Evolutionary conservation across 2,329 filamentous ascomycete genomes (phyloP), one percentile per base, ranked within the genome.

Genomic region (Grosmannia clavigera): DNA sequence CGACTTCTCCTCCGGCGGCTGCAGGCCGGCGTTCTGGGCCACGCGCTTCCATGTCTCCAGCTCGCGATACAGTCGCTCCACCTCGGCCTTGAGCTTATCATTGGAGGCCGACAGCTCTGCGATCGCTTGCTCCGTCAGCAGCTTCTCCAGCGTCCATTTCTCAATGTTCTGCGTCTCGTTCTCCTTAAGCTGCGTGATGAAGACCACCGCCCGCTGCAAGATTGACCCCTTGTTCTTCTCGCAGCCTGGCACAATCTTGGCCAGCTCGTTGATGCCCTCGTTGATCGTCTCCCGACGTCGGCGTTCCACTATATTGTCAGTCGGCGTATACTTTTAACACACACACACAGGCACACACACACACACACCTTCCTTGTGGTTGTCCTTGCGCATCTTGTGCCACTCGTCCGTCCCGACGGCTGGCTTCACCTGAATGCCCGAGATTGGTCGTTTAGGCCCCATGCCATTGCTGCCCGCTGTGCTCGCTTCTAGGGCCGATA

Each of bases 181-280:
- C 71, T 96, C 91, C 71, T 94, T 95, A 48, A 99, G 81, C 69
- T 96, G 91, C 12, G 85, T 88, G 70, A 99, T 97, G 76, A 96
- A 97, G 64, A 90, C 86, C 11, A 96, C 92, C 0, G 94, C 91
- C 40, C 92, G 89, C 70, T 95, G 89, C 46, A 99, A 78, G 65
- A 99, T 97, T 2, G 91, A 95, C 0, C 94, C 94, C 75, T 99
- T 99, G 78, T 99, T 97, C 80, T 97, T 99, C 74, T 99, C 94
- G 68, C 92, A 96, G 16, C 91, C 91, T 0, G 94, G 94, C 0
- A 99, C 94, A 65, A 99, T 95, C 76, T 96, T 97, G 66, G 92
- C 90, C 35, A 99, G 83, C 73, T 97, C 94, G 69, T 96, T 97
- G 67, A 99, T 99, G 57, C 94, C 94, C 74, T 99, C 94, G 66